phyloP scores from a whole-genome alignment of 345 rosid genomes.

The Rhodamnia argentea region DNA sequence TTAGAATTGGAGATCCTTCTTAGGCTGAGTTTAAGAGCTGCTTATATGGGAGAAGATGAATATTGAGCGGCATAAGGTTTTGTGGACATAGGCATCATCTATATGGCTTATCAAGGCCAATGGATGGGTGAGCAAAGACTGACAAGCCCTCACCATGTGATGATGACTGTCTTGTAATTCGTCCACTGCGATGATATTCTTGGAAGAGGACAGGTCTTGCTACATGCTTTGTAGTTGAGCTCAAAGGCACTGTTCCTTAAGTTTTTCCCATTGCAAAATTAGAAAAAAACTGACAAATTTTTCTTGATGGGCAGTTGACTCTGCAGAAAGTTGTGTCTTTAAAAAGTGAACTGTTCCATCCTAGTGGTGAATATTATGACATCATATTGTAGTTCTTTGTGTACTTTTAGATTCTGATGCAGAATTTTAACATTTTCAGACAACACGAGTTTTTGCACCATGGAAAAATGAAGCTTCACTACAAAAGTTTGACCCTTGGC shows the following conservation, averaged over 20 bases:
- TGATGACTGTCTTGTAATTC: neutral
- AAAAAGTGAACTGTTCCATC: neutral
- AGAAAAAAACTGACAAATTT: neutral
- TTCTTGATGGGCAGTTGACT: neutral
- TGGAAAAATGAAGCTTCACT: slow-evolving; percentile 47
- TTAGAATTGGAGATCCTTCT: neutral
- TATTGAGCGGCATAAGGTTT: neutral
- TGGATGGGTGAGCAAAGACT: neutral
- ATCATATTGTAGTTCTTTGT: neutral
- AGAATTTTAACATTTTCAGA: slow-evolving; percentile 28
- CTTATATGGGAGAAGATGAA: neutral
- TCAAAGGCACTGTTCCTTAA: neutral
- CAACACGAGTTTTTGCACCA: slow-evolving; percentile 69
- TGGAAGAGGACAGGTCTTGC: neutral
- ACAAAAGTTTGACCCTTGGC: slow-evolving; percentile 42
- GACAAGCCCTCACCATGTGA: neutral
- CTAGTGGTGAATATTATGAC: neutral
- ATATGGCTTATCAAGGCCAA: neutral
- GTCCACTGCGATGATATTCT: neutral
- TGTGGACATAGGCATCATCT: neutral
- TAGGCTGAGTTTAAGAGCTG: neutral
- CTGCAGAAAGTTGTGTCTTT: neutral
- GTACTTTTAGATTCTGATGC: neutral
- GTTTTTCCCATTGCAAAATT: neutral
- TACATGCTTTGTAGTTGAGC: neutral